Evolutionary conservation across 257 asterid species (phyloP).

Genomic region (Sherardia arvensis): DNA sequence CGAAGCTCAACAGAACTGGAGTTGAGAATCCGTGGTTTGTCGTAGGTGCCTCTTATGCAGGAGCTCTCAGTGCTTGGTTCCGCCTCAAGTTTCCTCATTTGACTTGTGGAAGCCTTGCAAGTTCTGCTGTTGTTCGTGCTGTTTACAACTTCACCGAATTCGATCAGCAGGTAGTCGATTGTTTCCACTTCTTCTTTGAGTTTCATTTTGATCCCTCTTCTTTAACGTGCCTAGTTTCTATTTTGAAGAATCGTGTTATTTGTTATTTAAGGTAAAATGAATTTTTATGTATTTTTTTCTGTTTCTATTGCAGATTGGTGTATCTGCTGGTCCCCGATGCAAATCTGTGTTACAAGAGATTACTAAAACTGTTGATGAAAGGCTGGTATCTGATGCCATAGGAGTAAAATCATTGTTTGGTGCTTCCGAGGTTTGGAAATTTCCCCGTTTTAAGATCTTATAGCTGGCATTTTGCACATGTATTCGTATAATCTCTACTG

Average conservation of each 20-base stretch:
- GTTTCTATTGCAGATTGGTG: slow-evolving; percentile 60
- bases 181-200: no score
- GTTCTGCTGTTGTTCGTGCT: slow-evolving; percentile 87
- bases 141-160: slow-evolving; percentile 74
- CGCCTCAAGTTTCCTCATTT: slow-evolving; percentile 94
- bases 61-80: slow-evolving; percentile 98
- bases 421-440: slow-evolving; percentile 50
- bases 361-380: slow-evolving; percentile 68
- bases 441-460: not conserved
- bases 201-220: slow-evolving; percentile 1
- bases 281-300: not conserved
- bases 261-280: not conserved
- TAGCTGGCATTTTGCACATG: not conserved
- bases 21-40: slow-evolving; percentile 81
- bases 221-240: slow-evolving; percentile 7
- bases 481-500: not conserved
- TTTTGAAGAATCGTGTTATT: not conserved
- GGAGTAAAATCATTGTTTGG: slow-evolving; percentile 50
- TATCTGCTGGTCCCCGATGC: slow-evolving; percentile 96
- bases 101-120: slow-evolving; percentile 97
- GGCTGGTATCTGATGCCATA: slow-evolving; percentile 47
- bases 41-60: slow-evolving; percentile 76
- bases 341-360: slow-evolving; percentile 83
- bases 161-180: slow-evolving; percentile 66
- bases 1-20: slow-evolving; percentile 52